A percentile compares a stretch with the other conserved stretches of the same genome.
These are phyloP conservation scores for Yamadazyma laniorum DNA, from an alignment of 805 yeast genomes.

Conservation along the genomic window DNA sequence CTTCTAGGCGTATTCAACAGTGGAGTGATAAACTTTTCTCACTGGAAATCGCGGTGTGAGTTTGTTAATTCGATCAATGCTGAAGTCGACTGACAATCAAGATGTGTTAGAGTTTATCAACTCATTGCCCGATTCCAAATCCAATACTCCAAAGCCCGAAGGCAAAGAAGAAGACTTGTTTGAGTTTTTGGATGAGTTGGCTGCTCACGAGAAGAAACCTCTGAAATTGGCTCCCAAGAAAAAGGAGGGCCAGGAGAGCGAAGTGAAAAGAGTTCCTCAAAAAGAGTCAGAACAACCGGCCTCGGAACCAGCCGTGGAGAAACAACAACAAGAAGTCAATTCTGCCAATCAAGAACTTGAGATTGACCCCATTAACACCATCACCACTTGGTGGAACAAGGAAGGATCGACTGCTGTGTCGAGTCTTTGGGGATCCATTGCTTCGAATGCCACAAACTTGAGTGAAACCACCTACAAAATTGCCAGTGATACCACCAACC, in stretches of 20 bases:
- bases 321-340: too few relatives aligned
- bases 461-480: constrained; percentile 52
- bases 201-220: constrained; percentile 51
- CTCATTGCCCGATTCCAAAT: constrained; percentile 64
- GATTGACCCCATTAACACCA: constrained; percentile 61
- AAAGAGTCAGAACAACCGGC: constrained; percentile 1
- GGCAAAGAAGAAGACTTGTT: constrained; percentile 53
- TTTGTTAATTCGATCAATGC: too few relatives aligned
- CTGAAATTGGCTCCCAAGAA: constrained; percentile 34
- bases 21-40: not conserved
- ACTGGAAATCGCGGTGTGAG: too few relatives aligned
- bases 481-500: constrained; percentile 46
- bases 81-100: constrained; percentile 30
- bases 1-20: not conserved
- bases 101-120: constrained; percentile 80
- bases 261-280: not conserved
- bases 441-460: constrained; percentile 46
- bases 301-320: not conserved
- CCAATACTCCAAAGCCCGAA: constrained; percentile 30
- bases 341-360: constrained; percentile 13
- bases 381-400: constrained; percentile 73
- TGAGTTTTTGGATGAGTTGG: constrained; percentile 66
- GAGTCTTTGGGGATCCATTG: constrained; percentile 67
- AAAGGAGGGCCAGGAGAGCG: constrained; percentile 14
- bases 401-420: constrained; percentile 66